A percentile compares a stretch with the other conserved stretches of the same genome.
Conservation (phyloP, 768 basidiomycete genomes). For the Lepiota venenata region DNA sequence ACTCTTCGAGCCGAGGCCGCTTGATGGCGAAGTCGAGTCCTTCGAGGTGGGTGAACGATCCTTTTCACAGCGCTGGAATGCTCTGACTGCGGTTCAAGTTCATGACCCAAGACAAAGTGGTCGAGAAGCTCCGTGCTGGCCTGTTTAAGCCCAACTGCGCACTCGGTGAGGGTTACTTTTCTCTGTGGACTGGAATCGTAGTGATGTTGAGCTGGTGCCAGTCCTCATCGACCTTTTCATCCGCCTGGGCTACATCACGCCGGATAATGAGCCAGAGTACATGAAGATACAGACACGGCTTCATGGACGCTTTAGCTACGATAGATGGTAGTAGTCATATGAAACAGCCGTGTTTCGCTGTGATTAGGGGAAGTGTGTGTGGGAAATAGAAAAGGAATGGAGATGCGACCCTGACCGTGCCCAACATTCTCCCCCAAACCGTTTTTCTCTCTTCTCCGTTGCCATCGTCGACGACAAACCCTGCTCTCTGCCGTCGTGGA, state of each 20-base stretch:
- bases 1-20: constrained; percentile 62
- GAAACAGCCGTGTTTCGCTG: constrained; percentile 3
- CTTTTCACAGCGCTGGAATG: background rate
- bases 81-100: constrained; percentile 42
- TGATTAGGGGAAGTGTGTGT: background rate
- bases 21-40: constrained; percentile 92
- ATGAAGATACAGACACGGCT: constrained; percentile 72
- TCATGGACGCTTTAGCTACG: constrained; percentile 69
- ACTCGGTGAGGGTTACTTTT: constrained; percentile 65
- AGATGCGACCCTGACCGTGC: background rate
- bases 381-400: constrained; percentile 3
- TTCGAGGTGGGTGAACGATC: constrained; percentile 73
- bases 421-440: background rate
- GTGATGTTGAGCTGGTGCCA: constrained; percentile 21
- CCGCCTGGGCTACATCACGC: constrained; percentile 79
- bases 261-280: constrained; percentile 84
- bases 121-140: constrained; percentile 58
- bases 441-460: background rate
- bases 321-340: constrained; percentile 48
- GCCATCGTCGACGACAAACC: background rate
- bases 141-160: constrained; percentile 95
- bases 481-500: background rate
- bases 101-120: constrained; percentile 57
- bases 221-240: constrained; percentile 90
- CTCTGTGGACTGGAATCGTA: background rate